Conservation (phyloP, 2,329 filamentous ascomycete genomes). For the Fusarium sp. region DNA sequence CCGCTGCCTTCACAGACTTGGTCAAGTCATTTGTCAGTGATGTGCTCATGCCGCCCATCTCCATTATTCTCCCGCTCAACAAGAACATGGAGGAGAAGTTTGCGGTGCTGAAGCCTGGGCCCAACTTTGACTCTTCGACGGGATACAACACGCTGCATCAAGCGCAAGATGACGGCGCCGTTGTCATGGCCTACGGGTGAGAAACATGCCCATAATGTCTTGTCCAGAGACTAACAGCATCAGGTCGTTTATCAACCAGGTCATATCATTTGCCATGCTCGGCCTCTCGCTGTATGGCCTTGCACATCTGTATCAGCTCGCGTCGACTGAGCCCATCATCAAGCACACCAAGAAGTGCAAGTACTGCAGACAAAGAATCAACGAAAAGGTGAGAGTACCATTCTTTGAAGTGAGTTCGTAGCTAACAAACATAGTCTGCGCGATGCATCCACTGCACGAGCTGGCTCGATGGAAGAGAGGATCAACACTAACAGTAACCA, state of each 20-base stretch:
- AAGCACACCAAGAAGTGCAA: slow-evolving; percentile 77
- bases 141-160: slow-evolving; percentile 79
- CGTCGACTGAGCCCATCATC: slow-evolving; percentile 75
- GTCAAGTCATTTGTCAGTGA: slow-evolving; percentile 80
- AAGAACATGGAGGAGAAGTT: slow-evolving; percentile 82
- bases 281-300: slow-evolving; percentile 74
- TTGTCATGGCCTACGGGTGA: slow-evolving; percentile 78
- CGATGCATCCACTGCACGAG: slow-evolving; percentile 64
- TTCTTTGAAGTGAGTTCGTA: too few relatives aligned
- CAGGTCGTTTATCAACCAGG: slow-evolving; percentile 71
- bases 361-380: slow-evolving; percentile 74
- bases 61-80: slow-evolving; percentile 75
- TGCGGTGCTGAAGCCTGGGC: slow-evolving; percentile 70
- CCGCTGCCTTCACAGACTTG: slow-evolving; percentile 76
- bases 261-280: slow-evolving; percentile 74
- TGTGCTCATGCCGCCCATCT: slow-evolving; percentile 76
- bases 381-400: slow-evolving; percentile 64
- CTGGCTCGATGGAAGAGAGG: slow-evolving; percentile 64
- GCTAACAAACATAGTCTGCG: slow-evolving; percentile 49
- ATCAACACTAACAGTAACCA: slow-evolving; percentile 30
- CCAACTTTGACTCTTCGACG: slow-evolving; percentile 60
- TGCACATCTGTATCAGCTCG: slow-evolving; percentile 70
- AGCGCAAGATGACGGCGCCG: slow-evolving; percentile 77
- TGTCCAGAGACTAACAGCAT: background rate
- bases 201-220: slow-evolving; percentile 26